Evolutionary conservation across 2,329 filamentous ascomycete genomes (phyloP).

Genomic region (Lasiodiplodia sp.): DNA sequence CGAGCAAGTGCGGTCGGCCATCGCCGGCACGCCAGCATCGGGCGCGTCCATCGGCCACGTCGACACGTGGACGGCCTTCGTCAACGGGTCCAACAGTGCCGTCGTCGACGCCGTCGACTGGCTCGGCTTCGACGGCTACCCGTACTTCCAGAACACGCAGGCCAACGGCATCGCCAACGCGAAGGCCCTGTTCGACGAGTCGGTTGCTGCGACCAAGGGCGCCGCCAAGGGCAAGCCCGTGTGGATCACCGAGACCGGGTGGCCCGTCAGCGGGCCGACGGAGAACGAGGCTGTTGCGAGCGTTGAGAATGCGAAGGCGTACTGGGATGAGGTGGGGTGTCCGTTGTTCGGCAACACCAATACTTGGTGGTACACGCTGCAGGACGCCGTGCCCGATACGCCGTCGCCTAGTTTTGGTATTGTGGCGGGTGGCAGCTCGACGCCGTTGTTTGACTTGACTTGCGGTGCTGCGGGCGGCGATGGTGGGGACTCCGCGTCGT

Average conservation of each 20-base stretch:
- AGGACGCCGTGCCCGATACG: slow-evolving; percentile 64
- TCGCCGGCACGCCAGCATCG: slow-evolving; percentile 68
- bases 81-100: slow-evolving; percentile 73
- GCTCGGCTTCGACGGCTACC: slow-evolving; percentile 83
- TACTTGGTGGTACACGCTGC: slow-evolving; percentile 80
- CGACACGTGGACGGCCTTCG: slow-evolving; percentile 79
- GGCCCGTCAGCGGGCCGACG: slow-evolving; percentile 75
- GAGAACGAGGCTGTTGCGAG: slow-evolving; percentile 69
- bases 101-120: slow-evolving; percentile 77
- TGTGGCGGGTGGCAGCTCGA: slow-evolving; percentile 51
- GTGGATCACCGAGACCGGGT: slow-evolving; percentile 90
- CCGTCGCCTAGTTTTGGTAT: slow-evolving; percentile 76
- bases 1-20: slow-evolving; percentile 67
- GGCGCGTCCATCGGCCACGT: slow-evolving; percentile 77
- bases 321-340: slow-evolving; percentile 82
- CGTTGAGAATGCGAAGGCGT: slow-evolving; percentile 74
- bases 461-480: slow-evolving; percentile 35
- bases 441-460: slow-evolving; percentile 45
- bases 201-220: slow-evolving; percentile 66
- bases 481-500: slow-evolving; percentile 30
- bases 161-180: slow-evolving; percentile 65
- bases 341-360: slow-evolving; percentile 65
- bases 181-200: slow-evolving; percentile 71
- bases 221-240: slow-evolving; percentile 72
- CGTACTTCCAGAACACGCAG: slow-evolving; percentile 77